Evolutionary conservation across 129 eudicot species (phyloP).

Genomic region (Dittrichia graveolens): DNA sequence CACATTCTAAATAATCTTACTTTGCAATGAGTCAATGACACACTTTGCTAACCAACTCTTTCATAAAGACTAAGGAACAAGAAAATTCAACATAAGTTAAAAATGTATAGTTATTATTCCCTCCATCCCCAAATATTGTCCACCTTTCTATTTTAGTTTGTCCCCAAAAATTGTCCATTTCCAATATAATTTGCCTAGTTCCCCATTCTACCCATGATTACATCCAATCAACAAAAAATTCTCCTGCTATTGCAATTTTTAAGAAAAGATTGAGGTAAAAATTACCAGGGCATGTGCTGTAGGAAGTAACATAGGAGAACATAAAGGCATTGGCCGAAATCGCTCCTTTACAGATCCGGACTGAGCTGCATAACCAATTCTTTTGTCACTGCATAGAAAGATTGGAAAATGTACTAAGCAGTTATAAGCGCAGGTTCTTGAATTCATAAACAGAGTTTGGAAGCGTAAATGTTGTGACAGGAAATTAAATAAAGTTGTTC

Average conservation of each 20-base stretch:
- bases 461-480: slow-evolving; percentile 2
- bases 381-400: slow-evolving; percentile 64
- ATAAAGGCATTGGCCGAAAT: slow-evolving; percentile 93
- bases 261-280: slow-evolving; percentile 6
- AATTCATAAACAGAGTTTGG: slow-evolving; percentile 12
- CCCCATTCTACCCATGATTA: no score
- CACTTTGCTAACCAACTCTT: no score
- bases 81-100: no score
- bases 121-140: no score
- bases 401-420: slow-evolving; percentile 13
- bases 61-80: no score
- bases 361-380: slow-evolving; percentile 52
- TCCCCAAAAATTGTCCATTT: no score
- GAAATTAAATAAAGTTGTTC: neutral
- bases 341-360: slow-evolving; percentile 67
- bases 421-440: neutral
- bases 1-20: no score
- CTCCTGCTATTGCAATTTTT: neutral
- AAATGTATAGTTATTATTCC: no score
- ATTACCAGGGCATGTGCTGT: slow-evolving; percentile 92
- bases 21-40: no score
- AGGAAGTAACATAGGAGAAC: slow-evolving; percentile 88
- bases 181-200: no score
- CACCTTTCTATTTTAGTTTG: no score
- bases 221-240: no score